A percentile compares a stretch with the other conserved stretches of the same genome.
Conservation (phyloP, 257 asterid genomes). For the Scutellaria barbata region DNA sequence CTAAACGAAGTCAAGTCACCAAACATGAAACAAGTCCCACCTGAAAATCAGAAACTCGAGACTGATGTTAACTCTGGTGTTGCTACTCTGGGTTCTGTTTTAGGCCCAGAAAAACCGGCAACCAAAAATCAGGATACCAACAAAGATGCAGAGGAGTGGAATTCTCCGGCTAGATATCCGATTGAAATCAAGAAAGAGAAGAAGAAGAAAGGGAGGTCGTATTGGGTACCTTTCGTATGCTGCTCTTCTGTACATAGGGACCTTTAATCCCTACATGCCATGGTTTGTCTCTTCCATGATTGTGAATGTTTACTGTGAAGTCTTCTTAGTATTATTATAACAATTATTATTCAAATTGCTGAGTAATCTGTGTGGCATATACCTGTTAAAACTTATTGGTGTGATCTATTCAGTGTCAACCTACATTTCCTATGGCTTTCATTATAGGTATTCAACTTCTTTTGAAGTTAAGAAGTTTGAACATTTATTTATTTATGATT, state of each 20-base stretch:
- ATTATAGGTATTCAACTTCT: slow-evolving; percentile 47
- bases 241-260: slow-evolving; percentile 77
- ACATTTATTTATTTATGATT: too few species aligned
- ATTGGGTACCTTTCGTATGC: slow-evolving; percentile 88
- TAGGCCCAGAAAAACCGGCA: slow-evolving; percentile 43
- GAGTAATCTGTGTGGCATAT: slow-evolving; percentile 37
- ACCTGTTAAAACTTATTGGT: slow-evolving; percentile 22
- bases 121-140: slow-evolving; percentile 34
- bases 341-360: slow-evolving; percentile 30
- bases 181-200: slow-evolving; percentile 78
- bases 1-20: slow-evolving; percentile 74
- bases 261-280: slow-evolving; percentile 33
- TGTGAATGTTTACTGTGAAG: slow-evolving; percentile 30
- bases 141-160: slow-evolving; percentile 78
- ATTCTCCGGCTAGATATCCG: slow-evolving; percentile 90
- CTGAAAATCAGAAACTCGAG: slow-evolving; percentile 46
- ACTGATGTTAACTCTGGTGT: slow-evolving; percentile 40
- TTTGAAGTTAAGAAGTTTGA: neutral
- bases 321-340: slow-evolving; percentile 29
- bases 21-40: slow-evolving; percentile 46
- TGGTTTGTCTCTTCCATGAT: slow-evolving; percentile 1
- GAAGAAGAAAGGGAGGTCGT: slow-evolving; percentile 65
- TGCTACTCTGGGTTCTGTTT: slow-evolving; percentile 45
- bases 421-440: slow-evolving; percentile 30
- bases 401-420: slow-evolving; percentile 28